These are phyloP conservation scores for Calonectria fujianensis DNA, from an alignment of 2,329 filamentous ascomycete genomes.

Conservation along the genomic window DNA sequence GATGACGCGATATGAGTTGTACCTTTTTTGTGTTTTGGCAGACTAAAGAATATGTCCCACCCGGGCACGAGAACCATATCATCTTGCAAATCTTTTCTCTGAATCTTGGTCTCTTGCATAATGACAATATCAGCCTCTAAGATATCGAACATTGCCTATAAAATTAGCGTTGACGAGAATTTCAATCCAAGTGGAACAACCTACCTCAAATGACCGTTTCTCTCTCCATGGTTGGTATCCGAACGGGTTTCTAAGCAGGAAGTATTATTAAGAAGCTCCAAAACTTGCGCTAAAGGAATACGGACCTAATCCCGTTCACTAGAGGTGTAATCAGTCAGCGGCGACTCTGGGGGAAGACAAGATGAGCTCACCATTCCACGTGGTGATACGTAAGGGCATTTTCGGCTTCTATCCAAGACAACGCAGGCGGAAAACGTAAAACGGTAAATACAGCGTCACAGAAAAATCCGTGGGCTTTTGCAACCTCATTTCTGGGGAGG, in stretches of 20 bases:
- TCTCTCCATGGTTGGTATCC: conserved; percentile 89
- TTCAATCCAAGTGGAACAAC: background rate
- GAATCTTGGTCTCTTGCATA: conserved; percentile 97
- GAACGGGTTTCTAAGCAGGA: conserved; percentile 81
- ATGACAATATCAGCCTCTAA: conserved; percentile 94
- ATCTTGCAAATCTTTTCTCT: conserved; percentile 91
- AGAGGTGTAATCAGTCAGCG: conserved; percentile 38
- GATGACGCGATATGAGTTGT: conserved; percentile 38
- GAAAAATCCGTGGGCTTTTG: background rate
- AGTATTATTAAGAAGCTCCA: background rate
- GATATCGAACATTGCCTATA: conserved; percentile 92
- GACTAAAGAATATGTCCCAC: conserved; percentile 97
- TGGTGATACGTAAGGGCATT: conserved; percentile 88
- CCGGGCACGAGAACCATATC: conserved; percentile 97
- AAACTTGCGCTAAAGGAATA: conserved; percentile 23
- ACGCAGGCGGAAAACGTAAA: background rate
- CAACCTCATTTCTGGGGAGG: conserved; percentile 26
- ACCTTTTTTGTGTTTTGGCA: conserved; percentile 96
- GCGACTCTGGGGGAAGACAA: background rate
- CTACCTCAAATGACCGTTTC: conserved; percentile 80
- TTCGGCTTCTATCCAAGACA: conserved; percentile 45
- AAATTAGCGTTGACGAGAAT: background rate
- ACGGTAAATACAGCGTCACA: background rate
- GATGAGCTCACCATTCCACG: conserved; percentile 83
- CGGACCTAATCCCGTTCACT: conserved; percentile 89